phyloP scores from a whole-genome alignment of 192 early-diverging fungal species.

The Spizellomyces sp. region DNA sequence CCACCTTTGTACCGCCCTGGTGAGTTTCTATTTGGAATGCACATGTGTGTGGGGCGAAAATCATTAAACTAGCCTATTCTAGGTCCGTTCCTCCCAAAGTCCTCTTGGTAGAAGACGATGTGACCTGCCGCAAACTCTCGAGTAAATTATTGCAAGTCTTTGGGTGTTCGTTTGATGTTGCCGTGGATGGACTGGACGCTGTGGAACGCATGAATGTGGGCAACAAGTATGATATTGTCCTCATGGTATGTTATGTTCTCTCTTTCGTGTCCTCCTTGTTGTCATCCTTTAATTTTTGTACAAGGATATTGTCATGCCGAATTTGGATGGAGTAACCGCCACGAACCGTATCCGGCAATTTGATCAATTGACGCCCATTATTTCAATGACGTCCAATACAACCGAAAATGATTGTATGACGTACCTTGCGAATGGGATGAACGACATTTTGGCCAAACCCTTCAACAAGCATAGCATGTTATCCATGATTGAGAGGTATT shows the following conservation, averaged over 20 bases:
- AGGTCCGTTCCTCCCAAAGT: constrained; percentile 37
- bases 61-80: neutral
- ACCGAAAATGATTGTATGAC: constrained; percentile 65
- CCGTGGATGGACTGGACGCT: constrained; percentile 69
- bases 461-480: constrained; percentile 47
- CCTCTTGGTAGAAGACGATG: constrained; percentile 72
- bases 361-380: constrained; percentile 70
- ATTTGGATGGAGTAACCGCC: constrained; percentile 69
- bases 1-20: constrained; percentile 30
- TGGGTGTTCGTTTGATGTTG: constrained; percentile 71
- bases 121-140: constrained; percentile 46
- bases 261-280: neutral
- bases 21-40: neutral
- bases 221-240: constrained; percentile 73
- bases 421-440: constrained; percentile 74
- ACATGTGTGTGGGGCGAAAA: neutral
- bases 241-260: constrained; percentile 52
- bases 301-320: constrained; percentile 73
- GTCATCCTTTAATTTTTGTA: neutral
- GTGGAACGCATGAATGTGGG: constrained; percentile 57
- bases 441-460: constrained; percentile 73
- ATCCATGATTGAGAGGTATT: constrained; percentile 29
- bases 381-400: constrained; percentile 76
- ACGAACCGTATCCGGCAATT: constrained; percentile 73
- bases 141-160: constrained; percentile 60